Evolutionary conservation across 2,329 filamentous ascomycete genomes (phyloP).

Genomic region (Aspergillus clavatus): DNA sequence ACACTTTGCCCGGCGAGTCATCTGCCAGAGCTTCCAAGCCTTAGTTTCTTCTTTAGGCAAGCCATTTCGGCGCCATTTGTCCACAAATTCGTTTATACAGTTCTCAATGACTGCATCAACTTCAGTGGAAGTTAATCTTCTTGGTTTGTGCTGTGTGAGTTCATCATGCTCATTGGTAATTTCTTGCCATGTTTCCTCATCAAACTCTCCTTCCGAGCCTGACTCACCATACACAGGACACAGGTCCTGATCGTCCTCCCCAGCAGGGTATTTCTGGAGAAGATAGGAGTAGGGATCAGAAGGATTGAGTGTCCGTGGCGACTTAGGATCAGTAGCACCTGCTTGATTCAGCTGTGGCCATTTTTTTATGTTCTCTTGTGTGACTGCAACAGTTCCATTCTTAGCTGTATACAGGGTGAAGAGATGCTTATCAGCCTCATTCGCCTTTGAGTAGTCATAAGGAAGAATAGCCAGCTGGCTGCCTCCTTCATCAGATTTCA

Average conservation of each 20-base stretch:
- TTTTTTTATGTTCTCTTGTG: slow-evolving; percentile 22
- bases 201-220: slow-evolving; percentile 48
- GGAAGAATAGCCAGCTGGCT: slow-evolving; percentile 26
- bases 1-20: slow-evolving; percentile 44
- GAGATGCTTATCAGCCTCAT: slow-evolving; percentile 11
- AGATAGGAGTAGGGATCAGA: slow-evolving; percentile 30
- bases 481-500: slow-evolving; percentile 17
- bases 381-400: slow-evolving; percentile 20
- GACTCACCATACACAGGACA: slow-evolving; percentile 55
- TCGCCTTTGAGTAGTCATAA: slow-evolving; percentile 16
- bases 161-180: slow-evolving; percentile 51
- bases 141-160: slow-evolving; percentile 18
- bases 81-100: slow-evolving; percentile 48
- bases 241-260: slow-evolving; percentile 39
- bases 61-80: slow-evolving; percentile 56
- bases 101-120: slow-evolving; percentile 52
- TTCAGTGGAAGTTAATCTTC: slow-evolving; percentile 42
- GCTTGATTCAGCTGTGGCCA: slow-evolving; percentile 24
- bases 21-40: slow-evolving; percentile 59
- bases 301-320: background rate
- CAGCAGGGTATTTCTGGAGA: slow-evolving; percentile 41
- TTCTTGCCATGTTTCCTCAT: slow-evolving; percentile 57
- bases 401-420: slow-evolving; percentile 30
- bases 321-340: background rate
- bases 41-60: slow-evolving; percentile 52